Evolutionary conservation across 108 stramenopile species (phyloP), one percentile per base, ranked within the genome.

Genomic region (Nannochloropsis gaditana): DNA sequence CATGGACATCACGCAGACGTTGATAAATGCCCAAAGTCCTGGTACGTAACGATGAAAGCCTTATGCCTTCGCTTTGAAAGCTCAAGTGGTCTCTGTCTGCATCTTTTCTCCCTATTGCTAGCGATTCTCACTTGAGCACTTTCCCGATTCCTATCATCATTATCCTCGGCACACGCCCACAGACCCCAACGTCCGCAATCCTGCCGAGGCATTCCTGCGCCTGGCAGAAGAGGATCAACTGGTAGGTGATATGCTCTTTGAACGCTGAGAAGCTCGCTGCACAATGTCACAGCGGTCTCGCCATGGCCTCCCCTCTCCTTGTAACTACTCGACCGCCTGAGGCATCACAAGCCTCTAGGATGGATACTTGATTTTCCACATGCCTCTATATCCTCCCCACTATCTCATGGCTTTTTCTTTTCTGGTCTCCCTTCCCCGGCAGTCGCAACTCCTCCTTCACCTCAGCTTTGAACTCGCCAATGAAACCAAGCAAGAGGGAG

Each of bases 141-240:
- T 3, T 73, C 0, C 59, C 59, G 5, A 15, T 3, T 73, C 8
- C 31, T 31, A 31, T 31, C 31, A 31, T 31, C 31, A 31, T 31
- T 31, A 31, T 31, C 59, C 59, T n/a, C 59, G 59, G n/a, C 59
- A 73, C n/a, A 73, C 59, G 19, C 59, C 41, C 81, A 43, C 85
- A 89, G 88, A 89, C 45, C 84, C 82, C 45, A 85, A 82, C 44
- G 82, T 83, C 59, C 88, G 88, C n/a, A 89, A 83, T 82, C 84
- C 80, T 19, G 88, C 88, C 9, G 88, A 89, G 59, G 85, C 85
- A 45, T 80, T 85, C 21, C 82, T 89, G 45, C 84, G 44, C 59
- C 83, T 43, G 41, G 83, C 83, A 45, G 88, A 44, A 43, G 80
- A 85, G 73, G 45, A 45, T 21, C 59, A 85, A 43, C 80, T 89